Percentiles rank a stretch among this genome's conserved stretches.
phyloP scores from a whole-genome alignment of 305 asterid genomes.

The Fraxinus angustifolia region DNA sequence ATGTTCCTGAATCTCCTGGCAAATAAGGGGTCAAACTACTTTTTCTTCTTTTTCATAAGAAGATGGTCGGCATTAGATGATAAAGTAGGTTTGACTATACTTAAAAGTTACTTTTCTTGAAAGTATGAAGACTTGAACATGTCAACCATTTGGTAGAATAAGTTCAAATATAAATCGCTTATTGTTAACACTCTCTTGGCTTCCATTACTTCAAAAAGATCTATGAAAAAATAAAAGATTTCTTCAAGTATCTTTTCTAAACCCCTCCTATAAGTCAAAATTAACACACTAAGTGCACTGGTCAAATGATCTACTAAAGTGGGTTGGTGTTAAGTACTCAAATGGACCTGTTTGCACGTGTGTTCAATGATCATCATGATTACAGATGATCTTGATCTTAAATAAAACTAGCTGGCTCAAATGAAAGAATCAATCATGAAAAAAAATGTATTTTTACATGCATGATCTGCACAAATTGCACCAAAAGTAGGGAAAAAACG shows the following conservation, averaged over 20 bases:
- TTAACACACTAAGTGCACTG: conserved; percentile 19
- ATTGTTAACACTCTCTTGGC: not conserved
- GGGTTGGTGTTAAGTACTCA: conserved; percentile 35
- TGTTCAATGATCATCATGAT: conserved; percentile 28
- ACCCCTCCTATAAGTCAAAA: conserved; percentile 2
- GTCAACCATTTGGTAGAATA: not conserved
- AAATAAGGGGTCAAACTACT: not conserved
- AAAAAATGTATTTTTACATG: conserved; percentile 8
- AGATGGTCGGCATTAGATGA: not conserved
- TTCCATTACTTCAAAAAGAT: not conserved
- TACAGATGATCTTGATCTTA: conserved; percentile 32
- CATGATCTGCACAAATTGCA: conserved; percentile 25
- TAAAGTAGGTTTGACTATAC: not conserved
- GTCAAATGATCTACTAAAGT: conserved; percentile 22
- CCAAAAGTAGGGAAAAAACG: conserved; percentile 19
- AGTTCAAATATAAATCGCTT: not conserved
- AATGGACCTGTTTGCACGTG: conserved; percentile 42
- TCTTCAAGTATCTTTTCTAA: not conserved
- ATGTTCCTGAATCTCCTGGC: not conserved
- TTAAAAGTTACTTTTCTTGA: not conserved
- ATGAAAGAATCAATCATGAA: conserved; percentile 21
- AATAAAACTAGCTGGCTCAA: conserved; percentile 24
- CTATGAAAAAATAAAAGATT: not conserved
- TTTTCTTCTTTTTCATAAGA: not conserved
- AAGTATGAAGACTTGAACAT: not conserved